phyloP scores from a whole-genome alignment of 306 rosid species.

The Arachis hypogaea region DNA sequence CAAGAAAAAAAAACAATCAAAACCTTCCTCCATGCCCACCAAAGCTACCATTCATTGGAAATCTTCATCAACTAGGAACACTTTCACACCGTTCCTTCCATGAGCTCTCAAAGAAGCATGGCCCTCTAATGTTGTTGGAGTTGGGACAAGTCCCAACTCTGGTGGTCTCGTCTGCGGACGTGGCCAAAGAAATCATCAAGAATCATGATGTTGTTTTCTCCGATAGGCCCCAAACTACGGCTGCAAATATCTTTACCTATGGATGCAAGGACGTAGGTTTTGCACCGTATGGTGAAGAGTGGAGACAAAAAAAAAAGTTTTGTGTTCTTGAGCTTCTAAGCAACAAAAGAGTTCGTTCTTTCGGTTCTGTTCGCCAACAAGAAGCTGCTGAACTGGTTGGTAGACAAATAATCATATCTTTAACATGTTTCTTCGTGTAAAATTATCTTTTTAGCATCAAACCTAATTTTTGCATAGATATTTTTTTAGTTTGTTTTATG shows the following conservation, averaged over 20 bases:
- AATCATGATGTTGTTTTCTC: constrained; percentile 17
- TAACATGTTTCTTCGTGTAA: no score
- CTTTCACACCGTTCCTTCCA: constrained; percentile 44
- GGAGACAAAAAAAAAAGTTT: constrained; percentile 43
- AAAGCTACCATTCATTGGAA: constrained; percentile 46
- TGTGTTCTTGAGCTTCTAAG: constrained; percentile 52
- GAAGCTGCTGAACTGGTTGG: constrained; percentile 26
- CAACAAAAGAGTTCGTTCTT: constrained; percentile 35
- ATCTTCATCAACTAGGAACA: constrained; percentile 50
- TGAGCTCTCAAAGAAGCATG: constrained; percentile 38
- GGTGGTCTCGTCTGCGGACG: constrained; percentile 33
- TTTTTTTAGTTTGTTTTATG: no score
- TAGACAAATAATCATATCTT: no score
- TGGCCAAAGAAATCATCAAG: not conserved
- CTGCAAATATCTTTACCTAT: constrained; percentile 34
- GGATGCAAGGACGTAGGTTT: constrained; percentile 36
- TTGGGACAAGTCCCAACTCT: constrained; percentile 42
- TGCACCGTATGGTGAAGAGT: constrained; percentile 41
- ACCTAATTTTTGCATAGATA: no score
- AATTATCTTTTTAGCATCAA: no score
- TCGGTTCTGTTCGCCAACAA: constrained; percentile 28
- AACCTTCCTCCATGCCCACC: constrained; percentile 50
- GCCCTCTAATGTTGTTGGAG: constrained; percentile 42
- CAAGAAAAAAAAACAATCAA: not conserved
- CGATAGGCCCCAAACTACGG: constrained; percentile 9